Percentiles rank a stretch among this genome's conserved stretches.
Evolutionary conservation across 345 rosid species (phyloP).

Genomic region (Sisymbrium irio): DNA sequence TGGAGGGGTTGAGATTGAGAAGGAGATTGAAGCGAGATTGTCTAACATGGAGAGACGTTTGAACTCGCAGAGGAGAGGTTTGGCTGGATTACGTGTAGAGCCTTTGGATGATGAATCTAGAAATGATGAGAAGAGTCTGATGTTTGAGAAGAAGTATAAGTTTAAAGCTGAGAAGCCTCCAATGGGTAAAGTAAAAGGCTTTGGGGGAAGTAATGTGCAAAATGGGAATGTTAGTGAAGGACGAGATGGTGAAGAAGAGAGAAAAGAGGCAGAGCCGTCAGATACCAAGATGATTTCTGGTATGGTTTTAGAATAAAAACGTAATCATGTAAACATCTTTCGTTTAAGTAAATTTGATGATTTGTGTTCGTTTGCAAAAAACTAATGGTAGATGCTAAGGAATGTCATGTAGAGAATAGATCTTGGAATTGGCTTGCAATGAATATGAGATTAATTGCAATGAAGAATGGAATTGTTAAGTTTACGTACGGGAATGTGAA

Average conservation of each 20-base stretch:
- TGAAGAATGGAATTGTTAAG: no score
- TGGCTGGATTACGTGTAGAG: constrained; percentile 37
- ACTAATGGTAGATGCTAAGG: background rate
- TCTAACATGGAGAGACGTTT: constrained; percentile 55
- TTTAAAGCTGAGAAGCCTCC: constrained; percentile 40
- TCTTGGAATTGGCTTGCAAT: background rate
- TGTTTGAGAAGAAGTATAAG: constrained; percentile 56
- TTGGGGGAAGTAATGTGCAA: constrained; percentile 34
- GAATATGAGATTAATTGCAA: no score
- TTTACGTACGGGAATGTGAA: no score
- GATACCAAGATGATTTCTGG: constrained; percentile 36
- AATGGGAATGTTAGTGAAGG: constrained; percentile 17
- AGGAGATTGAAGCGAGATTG: constrained; percentile 65
- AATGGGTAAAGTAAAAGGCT: constrained; percentile 42
- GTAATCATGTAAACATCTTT: background rate
- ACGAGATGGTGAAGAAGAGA: constrained; percentile 1
- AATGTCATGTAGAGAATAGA: background rate
- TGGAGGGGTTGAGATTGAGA: constrained; percentile 45
- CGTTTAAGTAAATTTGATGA: background rate
- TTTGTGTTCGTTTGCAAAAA: background rate
- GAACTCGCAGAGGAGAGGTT: constrained; percentile 49
- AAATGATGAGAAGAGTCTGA: constrained; percentile 31
- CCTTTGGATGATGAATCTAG: constrained; percentile 34
- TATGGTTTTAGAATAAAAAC: constrained; percentile 28
- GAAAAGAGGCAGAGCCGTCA: constrained; percentile 26